Evolutionary conservation across 2,329 filamentous ascomycete genomes (phyloP).

Genomic region (Colletotrichum magnum): DNA sequence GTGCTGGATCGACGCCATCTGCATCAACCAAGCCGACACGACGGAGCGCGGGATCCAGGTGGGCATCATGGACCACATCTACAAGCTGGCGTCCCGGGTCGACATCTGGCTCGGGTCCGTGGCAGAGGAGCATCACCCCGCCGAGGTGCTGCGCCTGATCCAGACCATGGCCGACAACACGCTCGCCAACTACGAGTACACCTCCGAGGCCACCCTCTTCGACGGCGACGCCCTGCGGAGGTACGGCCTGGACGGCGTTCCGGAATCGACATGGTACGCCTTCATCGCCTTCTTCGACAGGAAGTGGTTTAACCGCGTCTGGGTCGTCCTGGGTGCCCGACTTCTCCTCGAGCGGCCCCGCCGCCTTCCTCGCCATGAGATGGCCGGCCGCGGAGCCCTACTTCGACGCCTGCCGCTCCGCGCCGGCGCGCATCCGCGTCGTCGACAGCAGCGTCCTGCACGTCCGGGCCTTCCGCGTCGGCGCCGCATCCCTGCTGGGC

Average conservation of each 20-base stretch:
- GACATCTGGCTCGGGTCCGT: constrained; percentile 40
- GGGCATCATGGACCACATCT: constrained; percentile 41
- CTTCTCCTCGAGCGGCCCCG: constrained; percentile 40
- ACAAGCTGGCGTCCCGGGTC: constrained; percentile 37
- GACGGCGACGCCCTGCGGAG: constrained; percentile 4
- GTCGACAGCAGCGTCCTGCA: constrained; percentile 11
- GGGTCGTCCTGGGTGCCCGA: constrained; percentile 44
- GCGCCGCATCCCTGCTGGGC: constrained; percentile 12
- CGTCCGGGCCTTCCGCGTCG: constrained; percentile 22
- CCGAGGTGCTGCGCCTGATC: constrained; percentile 17
- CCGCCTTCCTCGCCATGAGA: constrained; percentile 19
- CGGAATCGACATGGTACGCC: constrained; percentile 27
- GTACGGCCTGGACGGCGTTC: constrained; percentile 10
- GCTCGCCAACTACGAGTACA: background rate
- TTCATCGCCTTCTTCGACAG: constrained; percentile 38
- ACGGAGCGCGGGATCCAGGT: constrained; percentile 35
- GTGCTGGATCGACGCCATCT: constrained; percentile 42
- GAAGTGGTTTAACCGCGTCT: constrained; percentile 40
- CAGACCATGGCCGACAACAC: constrained; percentile 24
- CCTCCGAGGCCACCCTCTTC: background rate
- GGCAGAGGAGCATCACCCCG: constrained; percentile 13
- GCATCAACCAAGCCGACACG: constrained; percentile 38
- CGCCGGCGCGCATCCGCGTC: constrained; percentile 5
- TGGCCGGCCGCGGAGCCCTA: constrained; percentile 12
- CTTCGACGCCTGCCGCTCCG: constrained; percentile 23